Evolutionary conservation across 225 moss, liverwort and hornwort species (phyloP).

Genomic region (Straminergon stramineum): DNA sequence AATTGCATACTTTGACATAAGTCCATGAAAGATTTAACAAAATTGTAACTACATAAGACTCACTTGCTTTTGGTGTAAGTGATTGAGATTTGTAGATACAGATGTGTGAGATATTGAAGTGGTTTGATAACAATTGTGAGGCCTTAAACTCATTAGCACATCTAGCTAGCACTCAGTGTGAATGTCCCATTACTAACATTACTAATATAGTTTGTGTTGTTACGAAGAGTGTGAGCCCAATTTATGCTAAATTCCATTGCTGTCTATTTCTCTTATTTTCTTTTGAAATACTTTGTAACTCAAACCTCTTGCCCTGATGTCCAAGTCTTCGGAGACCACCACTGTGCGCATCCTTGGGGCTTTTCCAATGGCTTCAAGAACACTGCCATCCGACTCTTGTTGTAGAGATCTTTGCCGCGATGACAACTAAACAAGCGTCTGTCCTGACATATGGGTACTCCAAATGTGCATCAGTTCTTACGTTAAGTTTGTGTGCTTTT

Average conservation of each 20-base stretch:
- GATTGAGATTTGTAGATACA: background rate
- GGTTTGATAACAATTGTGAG: background rate
- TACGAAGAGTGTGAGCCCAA: background rate
- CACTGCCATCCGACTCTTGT: background rate
- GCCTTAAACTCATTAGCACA: background rate
- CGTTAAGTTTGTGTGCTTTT: background rate
- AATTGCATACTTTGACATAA: background rate
- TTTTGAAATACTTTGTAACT: background rate
- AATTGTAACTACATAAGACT: background rate
- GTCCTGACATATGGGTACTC: background rate
- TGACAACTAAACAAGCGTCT: background rate
- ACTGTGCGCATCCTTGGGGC: background rate
- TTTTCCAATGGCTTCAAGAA: background rate
- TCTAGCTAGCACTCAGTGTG: background rate
- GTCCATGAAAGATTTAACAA: background rate
- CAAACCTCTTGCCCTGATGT: too few relatives aligned
- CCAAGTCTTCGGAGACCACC: background rate
- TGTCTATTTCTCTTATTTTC: background rate
- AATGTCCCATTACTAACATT: background rate
- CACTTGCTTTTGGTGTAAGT: background rate
- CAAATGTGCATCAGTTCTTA: background rate
- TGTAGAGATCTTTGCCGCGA: background rate
- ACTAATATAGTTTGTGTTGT: background rate
- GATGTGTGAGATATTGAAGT: background rate
- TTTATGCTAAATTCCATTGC: too few relatives aligned